A percentile compares a stretch with the other conserved stretches of the same genome.
Evolutionary conservation across 805 yeast genomes (phyloP).

Genomic region (Wickerhamomyces bovis): DNA sequence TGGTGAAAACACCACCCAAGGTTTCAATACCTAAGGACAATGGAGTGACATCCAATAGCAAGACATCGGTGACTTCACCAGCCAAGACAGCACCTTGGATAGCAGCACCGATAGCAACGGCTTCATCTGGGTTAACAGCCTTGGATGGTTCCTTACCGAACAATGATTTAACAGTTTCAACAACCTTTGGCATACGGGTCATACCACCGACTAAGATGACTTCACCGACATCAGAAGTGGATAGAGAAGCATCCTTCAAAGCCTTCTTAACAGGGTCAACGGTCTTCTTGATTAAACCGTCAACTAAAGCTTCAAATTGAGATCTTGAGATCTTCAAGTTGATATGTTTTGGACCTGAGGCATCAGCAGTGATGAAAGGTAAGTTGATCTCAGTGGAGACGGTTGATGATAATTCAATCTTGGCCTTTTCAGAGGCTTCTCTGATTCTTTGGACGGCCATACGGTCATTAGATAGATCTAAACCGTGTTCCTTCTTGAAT

Average conservation of each 20-base stretch:
- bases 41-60: slow-evolving; percentile 86
- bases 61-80: slow-evolving; percentile 77
- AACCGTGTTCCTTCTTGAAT: slow-evolving; percentile 44
- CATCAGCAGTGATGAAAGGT: slow-evolving; percentile 55
- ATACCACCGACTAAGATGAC: slow-evolving; percentile 81
- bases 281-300: slow-evolving; percentile 60
- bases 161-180: slow-evolving; percentile 53
- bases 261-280: slow-evolving; percentile 74
- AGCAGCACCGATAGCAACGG: slow-evolving; percentile 87
- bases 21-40: slow-evolving; percentile 95
- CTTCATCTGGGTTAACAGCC: slow-evolving; percentile 82
- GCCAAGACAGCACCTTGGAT: slow-evolving; percentile 83
- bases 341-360: slow-evolving; percentile 53
- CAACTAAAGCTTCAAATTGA: slow-evolving; percentile 63
- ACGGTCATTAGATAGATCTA: slow-evolving; percentile 24
- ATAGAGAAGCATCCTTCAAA: slow-evolving; percentile 64
- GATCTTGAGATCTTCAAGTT: slow-evolving; percentile 55
- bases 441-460: slow-evolving; percentile 67
- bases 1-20: slow-evolving; percentile 98
- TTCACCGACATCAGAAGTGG: slow-evolving; percentile 65
- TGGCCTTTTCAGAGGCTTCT: slow-evolving; percentile 75
- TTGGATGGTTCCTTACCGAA: slow-evolving; percentile 66
- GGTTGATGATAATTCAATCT: slow-evolving; percentile 70
- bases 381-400: slow-evolving; percentile 56
- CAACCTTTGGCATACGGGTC: slow-evolving; percentile 84